phyloP scores from a whole-genome alignment of 192 early-diverging fungal species.

The Linnemannia exigua region DNA sequence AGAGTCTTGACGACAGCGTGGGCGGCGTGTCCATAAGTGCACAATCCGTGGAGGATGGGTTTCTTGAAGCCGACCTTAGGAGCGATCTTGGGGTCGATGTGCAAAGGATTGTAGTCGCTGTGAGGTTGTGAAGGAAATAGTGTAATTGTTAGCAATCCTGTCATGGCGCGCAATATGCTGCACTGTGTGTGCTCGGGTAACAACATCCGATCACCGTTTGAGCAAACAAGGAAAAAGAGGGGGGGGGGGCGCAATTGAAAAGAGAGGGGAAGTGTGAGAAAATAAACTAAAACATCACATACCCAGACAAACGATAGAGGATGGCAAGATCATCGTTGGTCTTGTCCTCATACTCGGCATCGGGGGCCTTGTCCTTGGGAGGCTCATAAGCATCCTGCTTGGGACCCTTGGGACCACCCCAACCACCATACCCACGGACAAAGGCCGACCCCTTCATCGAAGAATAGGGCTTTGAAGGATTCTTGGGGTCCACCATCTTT shows the following conservation, averaged over 20 bases:
- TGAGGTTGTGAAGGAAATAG: not conserved
- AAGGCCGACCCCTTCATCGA: constrained; percentile 71
- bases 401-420: constrained; percentile 79
- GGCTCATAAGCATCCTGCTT: constrained; percentile 61
- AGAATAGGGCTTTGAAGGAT: constrained; percentile 55
- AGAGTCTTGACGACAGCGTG: constrained; percentile 71
- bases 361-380: constrained; percentile 71
- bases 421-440: constrained; percentile 79
- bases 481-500: constrained; percentile 64
- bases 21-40: constrained; percentile 71
- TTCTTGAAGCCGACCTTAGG: constrained; percentile 77
- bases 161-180: too few species aligned
- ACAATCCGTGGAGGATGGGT: constrained; percentile 82
- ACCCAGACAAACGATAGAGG: constrained; percentile 82
- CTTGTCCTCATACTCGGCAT: constrained; percentile 61
- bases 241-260: too few species aligned
- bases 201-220: not conserved
- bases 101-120: constrained; percentile 84
- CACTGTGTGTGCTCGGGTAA: not conserved
- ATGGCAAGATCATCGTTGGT: constrained; percentile 72
- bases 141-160: not conserved
- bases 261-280: constrained; percentile 5
- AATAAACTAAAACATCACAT: constrained; percentile 1
- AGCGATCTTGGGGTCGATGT: constrained; percentile 78
- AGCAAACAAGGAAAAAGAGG: constrained; percentile 7